Evolutionary conservation across 257 asterid species (phyloP).

Genomic region (Solanum verrucosum): DNA sequence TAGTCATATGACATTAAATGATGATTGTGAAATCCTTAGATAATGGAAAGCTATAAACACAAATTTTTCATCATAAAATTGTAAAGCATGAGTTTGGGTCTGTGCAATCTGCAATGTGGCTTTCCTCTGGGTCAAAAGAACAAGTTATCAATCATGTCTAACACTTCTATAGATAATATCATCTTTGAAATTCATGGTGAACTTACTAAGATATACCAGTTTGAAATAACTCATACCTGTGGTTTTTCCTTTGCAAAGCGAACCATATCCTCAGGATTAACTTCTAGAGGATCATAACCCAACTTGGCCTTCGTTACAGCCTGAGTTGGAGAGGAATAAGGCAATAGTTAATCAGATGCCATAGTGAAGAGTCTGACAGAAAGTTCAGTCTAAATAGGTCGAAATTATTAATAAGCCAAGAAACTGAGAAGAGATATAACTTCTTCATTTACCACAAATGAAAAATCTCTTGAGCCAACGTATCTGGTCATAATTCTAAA

Average conservation of each 20-base stretch:
- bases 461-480: neutral
- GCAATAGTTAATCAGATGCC: neutral
- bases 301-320: slow-evolving; percentile 97
- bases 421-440: neutral
- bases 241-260: slow-evolving; percentile 93
- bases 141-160: neutral
- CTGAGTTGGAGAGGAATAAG: slow-evolving; percentile 27
- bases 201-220: neutral
- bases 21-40: neutral
- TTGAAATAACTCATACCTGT: slow-evolving; percentile 47
- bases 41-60: neutral
- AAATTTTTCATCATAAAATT: neutral
- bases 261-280: slow-evolving; percentile 99
- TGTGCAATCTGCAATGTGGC: neutral
- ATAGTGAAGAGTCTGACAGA: neutral
- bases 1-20: neutral
- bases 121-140: neutral
- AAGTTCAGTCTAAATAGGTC: neutral
- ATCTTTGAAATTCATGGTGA: neutral
- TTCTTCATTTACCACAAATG: neutral
- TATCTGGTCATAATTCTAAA: neutral
- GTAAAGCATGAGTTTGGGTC: neutral
- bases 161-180: neutral
- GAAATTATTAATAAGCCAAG: neutral
- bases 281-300: slow-evolving; percentile 97